These are phyloP conservation scores for Botryosphaeria dothidea DNA, from an alignment of 2,329 filamentous ascomycete species.

Conservation along the genomic window DNA sequence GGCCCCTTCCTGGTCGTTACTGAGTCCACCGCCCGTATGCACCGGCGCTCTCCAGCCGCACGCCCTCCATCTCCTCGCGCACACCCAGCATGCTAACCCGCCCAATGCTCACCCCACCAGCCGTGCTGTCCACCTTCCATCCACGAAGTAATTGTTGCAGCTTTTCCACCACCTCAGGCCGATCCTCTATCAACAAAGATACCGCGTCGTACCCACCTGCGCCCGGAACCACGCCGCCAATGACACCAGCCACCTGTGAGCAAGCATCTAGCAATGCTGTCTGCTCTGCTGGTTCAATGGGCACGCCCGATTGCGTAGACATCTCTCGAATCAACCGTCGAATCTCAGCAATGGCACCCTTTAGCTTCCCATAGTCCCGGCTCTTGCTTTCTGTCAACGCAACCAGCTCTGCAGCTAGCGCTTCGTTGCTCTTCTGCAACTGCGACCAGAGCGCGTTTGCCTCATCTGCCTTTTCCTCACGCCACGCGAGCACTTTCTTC, in stretches of 20 bases:
- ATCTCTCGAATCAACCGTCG: slow-evolving; percentile 70
- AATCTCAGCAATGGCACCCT: slow-evolving; percentile 53
- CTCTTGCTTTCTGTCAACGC: slow-evolving; percentile 48
- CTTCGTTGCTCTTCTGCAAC: slow-evolving; percentile 74
- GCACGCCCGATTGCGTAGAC: slow-evolving; percentile 72
- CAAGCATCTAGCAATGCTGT: slow-evolving; percentile 80
- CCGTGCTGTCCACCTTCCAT: slow-evolving; percentile 58
- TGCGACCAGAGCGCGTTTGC: slow-evolving; percentile 72
- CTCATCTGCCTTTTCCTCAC: slow-evolving; percentile 62
- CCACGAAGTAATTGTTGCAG: slow-evolving; percentile 63
- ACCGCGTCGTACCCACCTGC: slow-evolving; percentile 93
- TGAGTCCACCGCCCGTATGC: slow-evolving; percentile 44
- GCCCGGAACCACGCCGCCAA: slow-evolving; percentile 89
- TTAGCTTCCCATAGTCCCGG: slow-evolving; percentile 55
- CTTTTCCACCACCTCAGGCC: slow-evolving; percentile 60
- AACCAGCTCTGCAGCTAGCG: slow-evolving; percentile 65
- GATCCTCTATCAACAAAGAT: slow-evolving; percentile 75
- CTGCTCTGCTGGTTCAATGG: slow-evolving; percentile 86
- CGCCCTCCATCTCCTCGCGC: slow-evolving; percentile 71
- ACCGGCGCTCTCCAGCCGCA: slow-evolving; percentile 42
- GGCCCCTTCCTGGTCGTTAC: neutral
- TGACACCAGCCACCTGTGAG: slow-evolving; percentile 70
- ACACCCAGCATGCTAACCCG: slow-evolving; percentile 70
- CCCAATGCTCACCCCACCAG: slow-evolving; percentile 49
- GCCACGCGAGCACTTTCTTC: slow-evolving; percentile 84